Evolutionary conservation across 345 rosid species (phyloP).

Genomic region (Citrus trifoliata): DNA sequence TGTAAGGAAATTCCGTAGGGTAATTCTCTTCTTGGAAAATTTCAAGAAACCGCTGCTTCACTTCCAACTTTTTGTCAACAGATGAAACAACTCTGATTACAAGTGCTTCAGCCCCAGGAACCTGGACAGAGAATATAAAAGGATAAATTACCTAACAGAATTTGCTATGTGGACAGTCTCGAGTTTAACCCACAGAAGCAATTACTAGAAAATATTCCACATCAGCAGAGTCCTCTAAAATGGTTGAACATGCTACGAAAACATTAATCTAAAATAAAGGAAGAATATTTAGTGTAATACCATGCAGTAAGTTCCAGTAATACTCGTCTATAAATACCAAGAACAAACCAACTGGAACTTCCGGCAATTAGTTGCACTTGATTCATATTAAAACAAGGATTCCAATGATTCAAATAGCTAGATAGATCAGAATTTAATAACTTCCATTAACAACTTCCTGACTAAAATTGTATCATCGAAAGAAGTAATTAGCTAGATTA

Average conservation of each 20-base stretch:
- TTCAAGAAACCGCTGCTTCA: constrained; percentile 93
- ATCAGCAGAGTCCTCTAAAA: background rate
- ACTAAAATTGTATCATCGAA: background rate
- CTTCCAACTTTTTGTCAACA: constrained; percentile 97
- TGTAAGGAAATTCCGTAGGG: constrained; percentile 86
- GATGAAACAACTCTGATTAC: constrained; percentile 98
- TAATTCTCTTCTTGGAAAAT: constrained; percentile 86
- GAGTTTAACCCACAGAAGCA: background rate
- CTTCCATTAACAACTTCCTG: background rate
- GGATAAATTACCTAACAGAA: constrained; percentile 5
- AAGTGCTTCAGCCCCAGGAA: constrained; percentile 94
- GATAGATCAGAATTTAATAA: background rate
- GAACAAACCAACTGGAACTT: background rate
- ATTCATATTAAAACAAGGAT: background rate
- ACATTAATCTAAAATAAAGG: background rate
- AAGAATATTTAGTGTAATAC: background rate
- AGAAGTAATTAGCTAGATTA: background rate
- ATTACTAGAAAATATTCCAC: background rate
- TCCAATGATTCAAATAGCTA: background rate
- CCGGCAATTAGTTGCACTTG: background rate
- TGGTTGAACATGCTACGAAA: background rate
- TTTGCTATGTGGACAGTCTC: background rate
- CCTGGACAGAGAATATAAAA: constrained; percentile 37
- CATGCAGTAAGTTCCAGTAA: background rate
- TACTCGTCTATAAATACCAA: background rate